Percentiles rank a stretch among this genome's conserved stretches.
Conservation (phyloP, 2,329 filamentous ascomycete genomes). For the Helotiales sp. region DNA sequence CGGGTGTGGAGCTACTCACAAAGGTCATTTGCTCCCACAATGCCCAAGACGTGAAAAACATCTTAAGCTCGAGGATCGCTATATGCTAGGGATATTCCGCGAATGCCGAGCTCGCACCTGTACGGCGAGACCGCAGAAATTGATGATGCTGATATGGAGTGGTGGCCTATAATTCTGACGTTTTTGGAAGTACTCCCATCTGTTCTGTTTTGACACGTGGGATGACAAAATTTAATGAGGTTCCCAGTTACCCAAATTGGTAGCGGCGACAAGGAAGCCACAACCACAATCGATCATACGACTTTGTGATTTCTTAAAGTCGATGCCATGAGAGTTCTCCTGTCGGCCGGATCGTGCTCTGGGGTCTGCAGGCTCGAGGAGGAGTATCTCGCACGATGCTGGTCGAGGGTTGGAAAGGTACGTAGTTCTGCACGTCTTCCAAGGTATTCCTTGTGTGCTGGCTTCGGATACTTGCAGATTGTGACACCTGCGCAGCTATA, state of each 20-base stretch:
- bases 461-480: conserved; percentile 18
- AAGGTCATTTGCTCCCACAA: conserved; percentile 91
- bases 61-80: conserved; percentile 9
- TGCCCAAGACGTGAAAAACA: conserved; percentile 70
- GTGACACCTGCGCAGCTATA: conserved; percentile 7
- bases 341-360: no score
- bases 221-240: neutral
- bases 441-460: conserved; percentile 1
- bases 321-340: no score
- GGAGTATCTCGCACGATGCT: no score
- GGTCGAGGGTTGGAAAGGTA: no score
- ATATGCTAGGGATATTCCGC: neutral
- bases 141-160: neutral
- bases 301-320: no score
- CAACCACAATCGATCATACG: no score
- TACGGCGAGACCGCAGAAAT: neutral
- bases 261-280: neutral
- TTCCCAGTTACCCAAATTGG: neutral
- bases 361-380: no score
- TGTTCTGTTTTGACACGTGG: neutral
- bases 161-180: neutral
- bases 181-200: neutral
- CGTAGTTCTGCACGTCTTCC: no score
- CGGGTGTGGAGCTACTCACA: conserved; percentile 54
- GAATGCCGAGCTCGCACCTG: neutral